These are phyloP conservation scores for Daldinia caldariorum DNA, from an alignment of 495 filamentous ascomycete species.

Conservation along the genomic window DNA sequence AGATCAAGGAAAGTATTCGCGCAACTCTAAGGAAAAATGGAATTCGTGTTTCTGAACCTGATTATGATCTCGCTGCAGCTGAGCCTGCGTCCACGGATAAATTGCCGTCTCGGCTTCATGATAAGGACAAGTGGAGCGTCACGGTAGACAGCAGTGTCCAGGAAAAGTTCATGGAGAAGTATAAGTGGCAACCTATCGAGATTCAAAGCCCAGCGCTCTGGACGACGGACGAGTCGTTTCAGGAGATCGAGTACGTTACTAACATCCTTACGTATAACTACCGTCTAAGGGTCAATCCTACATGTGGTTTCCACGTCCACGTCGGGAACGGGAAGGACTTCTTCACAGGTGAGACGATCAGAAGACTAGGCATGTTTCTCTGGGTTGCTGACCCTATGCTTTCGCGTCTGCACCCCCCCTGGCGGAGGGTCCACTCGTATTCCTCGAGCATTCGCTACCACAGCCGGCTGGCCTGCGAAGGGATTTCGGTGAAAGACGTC, in stretches of 20 bases:
- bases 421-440: constrained; percentile 22
- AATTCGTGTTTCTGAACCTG: constrained; percentile 12
- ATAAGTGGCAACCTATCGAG: constrained; percentile 34
- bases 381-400: constrained; percentile 53
- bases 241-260: constrained; percentile 34
- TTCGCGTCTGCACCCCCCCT: constrained; percentile 49
- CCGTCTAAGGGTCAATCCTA: constrained; percentile 47
- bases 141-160: neutral
- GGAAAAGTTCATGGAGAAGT: constrained; percentile 14
- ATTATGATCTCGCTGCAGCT: neutral
- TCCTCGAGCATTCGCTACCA: constrained; percentile 22
- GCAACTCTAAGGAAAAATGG: constrained; percentile 29
- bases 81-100: neutral
- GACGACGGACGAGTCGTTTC: constrained; percentile 21
- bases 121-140: constrained; percentile 31
- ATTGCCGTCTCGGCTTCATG: constrained; percentile 4
- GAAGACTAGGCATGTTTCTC: constrained; percentile 49
- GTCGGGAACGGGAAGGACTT: constrained; percentile 46
- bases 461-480: constrained; percentile 24
- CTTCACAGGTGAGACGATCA: constrained; percentile 44
- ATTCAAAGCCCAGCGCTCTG: constrained; percentile 40
- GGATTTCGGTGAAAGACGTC: neutral
- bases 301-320: constrained; percentile 53
- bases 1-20: constrained; percentile 15
- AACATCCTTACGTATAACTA: constrained; percentile 43